Base-by-base conservation (phyloP, 2,329 filamentous ascomycete species). In the Aspergillus arachidicola region DNA sequence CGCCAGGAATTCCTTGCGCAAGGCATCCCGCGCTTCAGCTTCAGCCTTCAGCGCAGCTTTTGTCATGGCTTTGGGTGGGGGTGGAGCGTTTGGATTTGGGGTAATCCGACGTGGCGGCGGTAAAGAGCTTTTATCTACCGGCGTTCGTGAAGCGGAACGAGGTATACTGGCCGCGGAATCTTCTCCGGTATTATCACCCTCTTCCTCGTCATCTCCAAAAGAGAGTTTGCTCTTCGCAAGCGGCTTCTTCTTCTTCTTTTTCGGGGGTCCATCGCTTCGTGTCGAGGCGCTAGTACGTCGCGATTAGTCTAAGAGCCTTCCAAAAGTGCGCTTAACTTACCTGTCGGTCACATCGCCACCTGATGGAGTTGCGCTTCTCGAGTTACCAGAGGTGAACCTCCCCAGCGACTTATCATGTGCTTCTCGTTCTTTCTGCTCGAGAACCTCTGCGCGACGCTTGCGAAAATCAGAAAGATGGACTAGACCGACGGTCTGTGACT, bases 381-480 rank as follows among this genome's bases (percentile, higher is more conserved):
- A 85, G 59, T 75, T 80, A 67, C 78, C 75, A 21, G 79, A 70
- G 45, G 77, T 72, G 63, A 80, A 71, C 64, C 79, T 75, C 2
- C 79, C 79, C 12, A 85, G 74, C 30, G 86, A 82, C 46, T 83
- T 85, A 68, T 92, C 90, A 73, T 89, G 88, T 14, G 87, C 89
- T 72, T 95, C 92, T 72, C 91, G 87, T 74, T 95, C 92, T 74
- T 95, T 94, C 75, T 92, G 89, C 77, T 97, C 94, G 55, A 97
- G 83, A n/a, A 94, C 92, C 79, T 97, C 93, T 70, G 93, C 94
- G 78, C 94, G 92, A 64, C 95, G 89, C 81, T 99, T 98, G 78
- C 94, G 93, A 78, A 96, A 98, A 76, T 98, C 95, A 68, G 92
- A 93, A 50, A 97, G 89, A 62, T 92, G 88, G 59, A 98, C 94